phyloP scores from a whole-genome alignment of 495 filamentous ascomycete species.

The Daldinia loculata region DNA sequence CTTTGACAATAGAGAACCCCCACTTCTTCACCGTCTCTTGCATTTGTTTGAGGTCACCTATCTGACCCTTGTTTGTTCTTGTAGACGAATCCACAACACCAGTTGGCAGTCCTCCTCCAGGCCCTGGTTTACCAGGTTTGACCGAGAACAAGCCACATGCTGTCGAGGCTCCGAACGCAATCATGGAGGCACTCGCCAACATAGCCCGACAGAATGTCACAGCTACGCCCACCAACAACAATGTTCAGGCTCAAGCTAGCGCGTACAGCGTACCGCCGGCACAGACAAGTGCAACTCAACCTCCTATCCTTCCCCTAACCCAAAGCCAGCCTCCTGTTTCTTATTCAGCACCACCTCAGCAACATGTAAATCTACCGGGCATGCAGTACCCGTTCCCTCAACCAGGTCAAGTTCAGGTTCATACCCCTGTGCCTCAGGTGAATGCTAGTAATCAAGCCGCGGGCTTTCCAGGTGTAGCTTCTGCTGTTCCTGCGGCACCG shows the following conservation, averaged over 20 bases:
- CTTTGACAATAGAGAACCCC: constrained; percentile 16
- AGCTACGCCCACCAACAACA: constrained; percentile 63
- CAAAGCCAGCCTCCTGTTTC: constrained; percentile 37
- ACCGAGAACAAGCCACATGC: constrained; percentile 38
- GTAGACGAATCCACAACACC: constrained; percentile 80
- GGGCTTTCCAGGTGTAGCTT: constrained; percentile 45
- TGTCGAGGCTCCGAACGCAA: constrained; percentile 63
- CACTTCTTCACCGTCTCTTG: constrained; percentile 22
- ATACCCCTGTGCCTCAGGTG: constrained; percentile 51
- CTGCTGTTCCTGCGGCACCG: constrained; percentile 56
- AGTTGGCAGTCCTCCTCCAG: constrained; percentile 76
- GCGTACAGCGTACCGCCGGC: constrained; percentile 65
- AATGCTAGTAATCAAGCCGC: constrained; percentile 57
- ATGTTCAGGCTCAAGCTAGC: constrained; percentile 59
- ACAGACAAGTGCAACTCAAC: constrained; percentile 52
- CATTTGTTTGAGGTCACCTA: constrained; percentile 18
- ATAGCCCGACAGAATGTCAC: constrained; percentile 83
- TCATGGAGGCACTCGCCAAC: constrained; percentile 83
- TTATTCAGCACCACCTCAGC: constrained; percentile 50
- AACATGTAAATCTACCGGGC: constrained; percentile 69
- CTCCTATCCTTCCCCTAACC: constrained; percentile 30
- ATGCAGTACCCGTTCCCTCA: constrained; percentile 60
- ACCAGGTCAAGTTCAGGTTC: constrained; percentile 52
- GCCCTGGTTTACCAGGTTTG: constrained; percentile 51
- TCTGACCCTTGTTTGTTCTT: constrained; percentile 53